These are phyloP conservation scores for Pichia cephalocereana DNA, from an alignment of 805 yeast genomes.

Conservation along the genomic window DNA sequence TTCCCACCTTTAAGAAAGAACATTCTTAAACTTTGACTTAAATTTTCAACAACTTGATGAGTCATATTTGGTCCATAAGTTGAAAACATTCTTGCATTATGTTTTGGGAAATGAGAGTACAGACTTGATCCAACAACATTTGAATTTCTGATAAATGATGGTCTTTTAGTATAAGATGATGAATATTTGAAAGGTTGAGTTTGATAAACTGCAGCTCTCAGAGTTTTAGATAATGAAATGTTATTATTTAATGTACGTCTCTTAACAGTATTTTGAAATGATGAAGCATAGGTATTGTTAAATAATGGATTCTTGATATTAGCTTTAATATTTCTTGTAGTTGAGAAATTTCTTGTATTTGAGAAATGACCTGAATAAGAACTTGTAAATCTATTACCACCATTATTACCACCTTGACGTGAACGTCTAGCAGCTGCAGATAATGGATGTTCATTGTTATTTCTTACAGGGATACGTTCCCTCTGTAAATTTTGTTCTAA, in stretches of 20 bases:
- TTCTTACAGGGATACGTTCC: slow-evolving; percentile 21
- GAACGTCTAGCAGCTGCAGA: not conserved
- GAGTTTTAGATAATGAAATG: slow-evolving; percentile 2
- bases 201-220: slow-evolving; percentile 17
- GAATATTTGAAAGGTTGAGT: slow-evolving; percentile 22
- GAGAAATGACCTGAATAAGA: not conserved
- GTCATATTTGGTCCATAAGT: slow-evolving; percentile 31
- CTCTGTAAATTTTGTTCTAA: slow-evolving; percentile 23
- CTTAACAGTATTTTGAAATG: not conserved
- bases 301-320: not conserved
- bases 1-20: slow-evolving; percentile 28
- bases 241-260: not conserved
- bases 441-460: not conserved
- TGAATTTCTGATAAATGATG: slow-evolving; percentile 6
- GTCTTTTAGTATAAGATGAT: slow-evolving; percentile 9
- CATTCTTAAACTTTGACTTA: slow-evolving; percentile 40
- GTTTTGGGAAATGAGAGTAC: slow-evolving; percentile 28
- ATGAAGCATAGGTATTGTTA: not conserved
- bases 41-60: slow-evolving; percentile 49
- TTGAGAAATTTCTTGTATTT: slow-evolving; percentile 19
- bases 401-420: not conserved
- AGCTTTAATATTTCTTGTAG: slow-evolving; percentile 6
- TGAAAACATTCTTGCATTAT: slow-evolving; percentile 31
- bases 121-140: slow-evolving; percentile 17
- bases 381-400: not conserved